Evolutionary conservation across 805 yeast species (phyloP).

Genomic region (Metschnikowia chrysomelidarum): DNA sequence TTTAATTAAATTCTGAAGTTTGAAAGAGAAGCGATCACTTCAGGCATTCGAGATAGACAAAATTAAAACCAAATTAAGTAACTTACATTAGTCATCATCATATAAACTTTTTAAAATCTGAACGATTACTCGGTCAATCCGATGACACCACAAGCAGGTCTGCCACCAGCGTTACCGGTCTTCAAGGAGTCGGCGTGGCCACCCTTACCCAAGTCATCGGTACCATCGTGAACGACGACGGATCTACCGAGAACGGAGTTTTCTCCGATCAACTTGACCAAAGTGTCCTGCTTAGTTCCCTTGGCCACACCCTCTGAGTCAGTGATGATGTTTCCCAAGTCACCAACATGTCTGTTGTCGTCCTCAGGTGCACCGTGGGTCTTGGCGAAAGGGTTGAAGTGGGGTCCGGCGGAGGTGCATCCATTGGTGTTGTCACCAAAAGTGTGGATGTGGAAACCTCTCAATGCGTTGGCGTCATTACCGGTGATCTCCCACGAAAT

Average conservation of each 20-base stretch:
- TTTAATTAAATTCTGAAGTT: neutral
- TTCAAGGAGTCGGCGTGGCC: slow-evolving; percentile 86
- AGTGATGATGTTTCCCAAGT: slow-evolving; percentile 90
- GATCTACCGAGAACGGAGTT: slow-evolving; percentile 92
- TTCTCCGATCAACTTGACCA: slow-evolving; percentile 81
- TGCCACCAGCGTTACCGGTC: slow-evolving; percentile 97
- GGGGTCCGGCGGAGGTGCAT: slow-evolving; percentile 98
- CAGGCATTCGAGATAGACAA: too few relatives aligned
- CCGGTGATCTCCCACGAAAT: slow-evolving; percentile 88
- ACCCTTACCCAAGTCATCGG: slow-evolving; percentile 94
- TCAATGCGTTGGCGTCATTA: slow-evolving; percentile 79
- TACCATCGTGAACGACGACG: slow-evolving; percentile 89
- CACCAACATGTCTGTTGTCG: slow-evolving; percentile 85
- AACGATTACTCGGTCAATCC: slow-evolving; percentile 53
- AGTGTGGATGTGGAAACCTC: slow-evolving; percentile 98
- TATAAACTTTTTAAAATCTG: too few relatives aligned
- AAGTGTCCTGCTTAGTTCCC: slow-evolving; percentile 77
- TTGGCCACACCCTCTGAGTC: slow-evolving; percentile 88
- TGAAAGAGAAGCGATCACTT: neutral
- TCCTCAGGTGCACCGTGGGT: slow-evolving; percentile 92
- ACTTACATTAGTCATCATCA: slow-evolving; percentile 9
- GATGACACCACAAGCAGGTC: slow-evolving; percentile 98
- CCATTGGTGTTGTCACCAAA: slow-evolving; percentile 99
- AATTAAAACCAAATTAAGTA: neutral
- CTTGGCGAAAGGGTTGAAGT: slow-evolving; percentile 86